phyloP scores from a whole-genome alignment of 2,329 filamentous ascomycete species.

The Chrysosporium keratinophilum region DNA sequence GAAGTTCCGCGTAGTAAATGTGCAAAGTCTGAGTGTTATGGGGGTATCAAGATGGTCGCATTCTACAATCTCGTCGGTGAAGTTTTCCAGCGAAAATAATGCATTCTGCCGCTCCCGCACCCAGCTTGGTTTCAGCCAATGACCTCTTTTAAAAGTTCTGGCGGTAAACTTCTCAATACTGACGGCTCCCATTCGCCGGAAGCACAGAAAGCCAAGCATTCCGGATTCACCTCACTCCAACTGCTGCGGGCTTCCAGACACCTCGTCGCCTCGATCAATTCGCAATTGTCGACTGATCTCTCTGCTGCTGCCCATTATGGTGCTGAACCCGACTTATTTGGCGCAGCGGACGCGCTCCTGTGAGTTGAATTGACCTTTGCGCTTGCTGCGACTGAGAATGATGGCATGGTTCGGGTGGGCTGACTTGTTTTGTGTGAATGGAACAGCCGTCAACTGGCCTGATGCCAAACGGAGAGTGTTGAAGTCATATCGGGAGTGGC shows the following conservation, averaged over 20 bases:
- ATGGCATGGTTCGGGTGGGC: conserved; percentile 11
- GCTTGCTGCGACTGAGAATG: not conserved
- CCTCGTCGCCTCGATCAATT: not conserved
- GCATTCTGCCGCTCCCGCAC: not conserved
- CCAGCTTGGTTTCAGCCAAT: not conserved
- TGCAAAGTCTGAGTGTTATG: not conserved
- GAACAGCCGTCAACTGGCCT: conserved; percentile 69
- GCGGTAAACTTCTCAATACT: conserved; percentile 7
- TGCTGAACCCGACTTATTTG: conserved; percentile 88
- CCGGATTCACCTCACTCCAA: conserved; percentile 1
- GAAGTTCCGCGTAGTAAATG: not conserved
- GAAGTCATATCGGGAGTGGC: conserved; percentile 86
- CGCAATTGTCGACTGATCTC: not conserved
- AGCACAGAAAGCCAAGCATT: conserved; percentile 1
- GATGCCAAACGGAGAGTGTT: conserved; percentile 84
- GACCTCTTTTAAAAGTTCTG: not conserved
- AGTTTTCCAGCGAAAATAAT: conserved; percentile 1
- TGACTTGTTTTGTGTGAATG: conserved; percentile 19
- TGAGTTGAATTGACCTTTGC: conserved; percentile 37
- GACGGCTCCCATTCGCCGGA: conserved; percentile 2
- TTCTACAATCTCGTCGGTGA: not conserved
- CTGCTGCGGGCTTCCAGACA: not conserved
- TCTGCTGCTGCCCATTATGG: conserved; percentile 46
- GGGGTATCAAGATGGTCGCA: not conserved
- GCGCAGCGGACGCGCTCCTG: conserved; percentile 70